Conservation (phyloP, 441 rosid species). For the Erodium trifolium region DNA sequence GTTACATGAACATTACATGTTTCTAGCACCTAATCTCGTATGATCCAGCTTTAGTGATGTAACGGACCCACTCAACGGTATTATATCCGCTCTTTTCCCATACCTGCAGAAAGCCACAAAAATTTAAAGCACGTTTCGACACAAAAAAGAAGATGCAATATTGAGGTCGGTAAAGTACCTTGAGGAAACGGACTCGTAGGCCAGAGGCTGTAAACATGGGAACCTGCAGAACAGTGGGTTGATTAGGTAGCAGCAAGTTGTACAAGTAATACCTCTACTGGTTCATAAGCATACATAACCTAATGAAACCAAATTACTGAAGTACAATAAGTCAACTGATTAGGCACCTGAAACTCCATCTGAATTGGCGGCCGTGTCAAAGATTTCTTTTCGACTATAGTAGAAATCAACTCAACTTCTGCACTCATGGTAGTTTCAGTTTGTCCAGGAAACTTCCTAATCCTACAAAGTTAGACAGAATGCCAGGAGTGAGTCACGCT, state of each 20-base stretch:
- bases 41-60: conserved; percentile 93
- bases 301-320: background rate
- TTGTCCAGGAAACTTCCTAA: conserved; percentile 97
- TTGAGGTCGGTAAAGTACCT: conserved; percentile 37
- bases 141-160: background rate
- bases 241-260: background rate
- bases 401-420: conserved; percentile 91
- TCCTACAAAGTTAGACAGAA: conserved; percentile 37
- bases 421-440: conserved; percentile 98
- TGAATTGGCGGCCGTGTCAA: conserved; percentile 98
- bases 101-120: conserved; percentile 40
- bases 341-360: conserved; percentile 93
- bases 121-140: background rate
- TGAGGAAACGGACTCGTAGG: conserved; percentile 90
- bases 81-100: conserved; percentile 99
- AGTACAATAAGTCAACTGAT: conserved; percentile 12
- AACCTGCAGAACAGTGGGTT: conserved; percentile 37
- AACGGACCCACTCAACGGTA: conserved; percentile 98
- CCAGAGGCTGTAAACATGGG: conserved; percentile 99
- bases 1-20: background rate
- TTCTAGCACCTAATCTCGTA: conserved; percentile 90
- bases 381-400: conserved; percentile 88
- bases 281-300: too few species aligned
- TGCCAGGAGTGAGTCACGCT: conserved; percentile 2
- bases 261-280: background rate